phyloP scores from a whole-genome alignment of 2,329 filamentous ascomycete genomes.

The Trichoderma harzianum region DNA sequence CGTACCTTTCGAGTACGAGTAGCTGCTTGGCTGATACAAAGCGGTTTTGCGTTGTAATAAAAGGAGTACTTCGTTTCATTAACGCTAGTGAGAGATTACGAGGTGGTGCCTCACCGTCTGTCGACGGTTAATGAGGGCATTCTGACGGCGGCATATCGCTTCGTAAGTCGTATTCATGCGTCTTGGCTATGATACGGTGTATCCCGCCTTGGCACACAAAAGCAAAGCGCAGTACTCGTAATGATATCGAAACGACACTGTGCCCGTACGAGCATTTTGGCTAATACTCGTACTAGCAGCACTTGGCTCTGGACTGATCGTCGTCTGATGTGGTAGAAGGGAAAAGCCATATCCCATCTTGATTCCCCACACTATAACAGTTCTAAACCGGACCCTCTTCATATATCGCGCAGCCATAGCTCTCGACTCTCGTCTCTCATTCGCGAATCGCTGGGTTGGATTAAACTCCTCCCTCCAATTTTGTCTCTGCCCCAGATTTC shows the following conservation, averaged over 20 bases:
- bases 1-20: background rate
- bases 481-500: constrained; percentile 7
- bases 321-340: background rate
- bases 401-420: background rate
- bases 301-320: constrained; percentile 7
- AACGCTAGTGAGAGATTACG: background rate
- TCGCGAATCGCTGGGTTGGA: constrained; percentile 4
- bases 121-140: background rate
- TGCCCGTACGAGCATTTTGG: background rate
- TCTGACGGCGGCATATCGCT: background rate
- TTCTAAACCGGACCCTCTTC: constrained; percentile 4
- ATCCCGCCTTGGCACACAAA: background rate
- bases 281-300: background rate
- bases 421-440: constrained; percentile 4
- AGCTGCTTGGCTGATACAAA: background rate
- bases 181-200: background rate
- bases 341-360: background rate
- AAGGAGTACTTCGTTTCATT: background rate
- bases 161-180: background rate
- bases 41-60: background rate
- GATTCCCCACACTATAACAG: background rate
- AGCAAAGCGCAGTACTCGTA: background rate
- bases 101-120: background rate
- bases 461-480: background rate
- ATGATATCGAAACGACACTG: background rate